phyloP scores from a whole-genome alignment of 331 rosid genomes.

The Saraca asoca region DNA sequence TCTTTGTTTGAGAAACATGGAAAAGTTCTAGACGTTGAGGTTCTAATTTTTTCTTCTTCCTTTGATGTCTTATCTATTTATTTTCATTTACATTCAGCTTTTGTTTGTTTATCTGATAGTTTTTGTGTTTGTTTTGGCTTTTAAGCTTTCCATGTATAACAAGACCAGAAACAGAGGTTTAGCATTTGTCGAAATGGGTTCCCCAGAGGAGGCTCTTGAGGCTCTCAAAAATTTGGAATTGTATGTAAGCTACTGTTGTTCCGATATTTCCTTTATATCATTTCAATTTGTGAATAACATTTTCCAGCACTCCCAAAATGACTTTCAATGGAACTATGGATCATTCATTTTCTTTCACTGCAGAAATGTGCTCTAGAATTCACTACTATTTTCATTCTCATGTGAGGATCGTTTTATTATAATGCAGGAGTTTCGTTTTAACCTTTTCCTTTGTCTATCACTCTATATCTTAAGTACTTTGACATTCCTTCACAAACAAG shows the following conservation, averaged over 20 bases:
- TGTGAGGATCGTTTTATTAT: too few relatives aligned
- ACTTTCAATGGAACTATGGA: not conserved
- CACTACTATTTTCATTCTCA: not conserved
- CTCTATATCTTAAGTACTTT: not conserved
- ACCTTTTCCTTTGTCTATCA: not conserved
- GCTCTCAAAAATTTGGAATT: constrained; percentile 71
- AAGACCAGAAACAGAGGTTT: constrained; percentile 79
- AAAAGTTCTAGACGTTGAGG: constrained; percentile 81
- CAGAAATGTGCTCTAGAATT: not conserved
- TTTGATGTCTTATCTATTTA: not conserved
- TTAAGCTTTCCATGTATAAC: constrained; percentile 76
- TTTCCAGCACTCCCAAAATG: not conserved
- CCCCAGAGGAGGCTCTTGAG: constrained; percentile 72
- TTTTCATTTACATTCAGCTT: constrained; percentile 14
- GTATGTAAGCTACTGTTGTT: constrained; percentile 56
- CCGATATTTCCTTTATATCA: constrained; percentile 7
- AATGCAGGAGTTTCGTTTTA: not conserved
- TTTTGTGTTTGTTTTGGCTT: constrained; percentile 27
- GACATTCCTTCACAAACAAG: not conserved
- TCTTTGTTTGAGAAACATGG: constrained; percentile 74
- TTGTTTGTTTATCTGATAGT: constrained; percentile 32
- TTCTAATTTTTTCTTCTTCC: constrained; percentile 11
- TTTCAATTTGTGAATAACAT: not conserved
- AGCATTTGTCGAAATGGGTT: constrained; percentile 90
- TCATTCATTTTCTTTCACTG: not conserved